Percentiles rank a stretch among this genome's conserved stretches.
Conservation (phyloP, 116 monocot species). For the Dioscorea cayenensis region DNA sequence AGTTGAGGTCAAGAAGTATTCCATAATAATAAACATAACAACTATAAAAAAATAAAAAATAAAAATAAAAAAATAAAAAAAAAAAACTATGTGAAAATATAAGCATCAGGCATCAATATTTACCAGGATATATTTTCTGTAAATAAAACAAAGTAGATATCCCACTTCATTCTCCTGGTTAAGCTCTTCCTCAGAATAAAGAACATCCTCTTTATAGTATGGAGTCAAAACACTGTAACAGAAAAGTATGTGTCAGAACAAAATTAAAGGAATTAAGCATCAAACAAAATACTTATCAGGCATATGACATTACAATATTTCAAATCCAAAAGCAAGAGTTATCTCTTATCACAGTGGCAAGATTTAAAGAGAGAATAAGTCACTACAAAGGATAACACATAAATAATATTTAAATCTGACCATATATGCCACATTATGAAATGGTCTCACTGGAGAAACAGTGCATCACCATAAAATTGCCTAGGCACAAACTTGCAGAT, state of each 20-base stretch:
- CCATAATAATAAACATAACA: neutral
- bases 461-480: no score
- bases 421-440: no score
- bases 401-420: no score
- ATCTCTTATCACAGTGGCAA: no score
- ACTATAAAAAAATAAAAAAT: neutral
- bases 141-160: slow-evolving; percentile 90
- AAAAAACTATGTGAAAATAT: neutral
- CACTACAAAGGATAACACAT: no score
- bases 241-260: slow-evolving; percentile 6
- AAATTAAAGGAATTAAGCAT: neutral
- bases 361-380: no score
- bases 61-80: no score
- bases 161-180: slow-evolving; percentile 80
- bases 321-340: no score
- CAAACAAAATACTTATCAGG: neutral
- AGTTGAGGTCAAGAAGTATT: neutral
- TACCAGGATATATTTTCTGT: slow-evolving; percentile 92
- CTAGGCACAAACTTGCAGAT: no score
- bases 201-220: slow-evolving; percentile 85
- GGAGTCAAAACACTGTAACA: slow-evolving; percentile 86
- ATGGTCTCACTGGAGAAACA: no score
- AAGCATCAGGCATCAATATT: neutral
- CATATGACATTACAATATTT: no score
- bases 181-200: slow-evolving; percentile 86